Conservation (phyloP, 2,329 filamentous ascomycete species). For the Penicillium sp. region DNA sequence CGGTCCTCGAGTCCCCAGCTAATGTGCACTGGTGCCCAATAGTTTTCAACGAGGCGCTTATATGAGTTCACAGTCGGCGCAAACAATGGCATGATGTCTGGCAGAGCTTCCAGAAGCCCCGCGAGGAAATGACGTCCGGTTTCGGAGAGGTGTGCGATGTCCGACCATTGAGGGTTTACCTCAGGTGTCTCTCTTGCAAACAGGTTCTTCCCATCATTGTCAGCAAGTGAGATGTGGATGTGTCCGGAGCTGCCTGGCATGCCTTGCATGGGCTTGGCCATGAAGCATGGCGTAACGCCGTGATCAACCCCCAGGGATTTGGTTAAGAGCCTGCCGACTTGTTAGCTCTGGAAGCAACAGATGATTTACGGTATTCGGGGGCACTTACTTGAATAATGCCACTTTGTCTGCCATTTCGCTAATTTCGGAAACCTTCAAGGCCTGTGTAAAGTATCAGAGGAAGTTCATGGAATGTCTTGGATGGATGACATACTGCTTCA, state of each 20-base stretch:
- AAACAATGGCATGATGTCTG: conserved; percentile 90
- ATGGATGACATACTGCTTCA: conserved; percentile 63
- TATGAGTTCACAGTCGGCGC: conserved; percentile 95
- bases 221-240: conserved; percentile 85
- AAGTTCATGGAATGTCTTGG: not conserved
- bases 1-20: conserved; percentile 95
- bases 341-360: conserved; percentile 1
- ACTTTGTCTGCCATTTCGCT: conserved; percentile 85
- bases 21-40: conserved; percentile 95
- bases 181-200: conserved; percentile 72
- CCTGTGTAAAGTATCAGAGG: conserved; percentile 33
- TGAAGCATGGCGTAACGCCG: conserved; percentile 92
- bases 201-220: conserved; percentile 73
- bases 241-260: conserved; percentile 92
- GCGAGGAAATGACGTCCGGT: conserved; percentile 91
- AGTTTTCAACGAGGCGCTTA: conserved; percentile 95
- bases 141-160: conserved; percentile 77
- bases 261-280: conserved; percentile 90
- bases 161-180: conserved; percentile 65
- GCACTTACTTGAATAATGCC: conserved; percentile 73
- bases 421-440: conserved; percentile 83
- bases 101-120: conserved; percentile 78
- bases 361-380: not conserved
- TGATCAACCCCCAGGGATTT: conserved; percentile 81
- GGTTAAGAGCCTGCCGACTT: conserved; percentile 62